Conservation (phyloP, 2,329 filamentous ascomycete species). For the Colletotrichum sp. region DNA sequence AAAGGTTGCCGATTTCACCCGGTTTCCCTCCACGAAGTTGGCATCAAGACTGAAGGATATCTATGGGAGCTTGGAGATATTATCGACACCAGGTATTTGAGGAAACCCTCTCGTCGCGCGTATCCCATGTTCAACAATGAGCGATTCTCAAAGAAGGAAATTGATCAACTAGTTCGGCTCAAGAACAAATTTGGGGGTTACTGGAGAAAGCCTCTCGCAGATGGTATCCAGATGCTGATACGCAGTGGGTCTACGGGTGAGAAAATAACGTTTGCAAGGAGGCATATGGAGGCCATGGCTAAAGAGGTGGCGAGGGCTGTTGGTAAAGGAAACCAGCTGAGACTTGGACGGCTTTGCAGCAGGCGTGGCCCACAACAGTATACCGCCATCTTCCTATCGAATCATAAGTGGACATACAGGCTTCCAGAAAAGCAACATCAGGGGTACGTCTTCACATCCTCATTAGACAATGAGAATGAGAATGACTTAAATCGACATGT, state of each 20-base stretch:
- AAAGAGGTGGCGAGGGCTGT: background rate
- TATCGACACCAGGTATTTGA: fast-evolving
- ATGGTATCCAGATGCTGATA: fast-evolving
- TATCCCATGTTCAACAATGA: background rate
- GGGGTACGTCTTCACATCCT: background rate
- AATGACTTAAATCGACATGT: background rate
- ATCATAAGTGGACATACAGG: fast-evolving
- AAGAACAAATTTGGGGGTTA: fast-evolving
- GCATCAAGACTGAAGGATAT: background rate
- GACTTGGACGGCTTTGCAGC: background rate
- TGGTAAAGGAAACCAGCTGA: background rate
- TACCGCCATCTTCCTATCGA: background rate
- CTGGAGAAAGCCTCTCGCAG: background rate
- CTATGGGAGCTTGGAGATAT: background rate
- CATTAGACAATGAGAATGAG: background rate
- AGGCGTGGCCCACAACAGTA: fast-evolving
- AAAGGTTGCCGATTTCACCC: background rate
- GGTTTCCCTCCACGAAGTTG: background rate
- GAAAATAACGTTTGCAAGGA: background rate
- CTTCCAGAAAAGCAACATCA: fast-evolving
- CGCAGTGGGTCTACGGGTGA: fast-evolving
- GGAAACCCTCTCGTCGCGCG: fast-evolving
- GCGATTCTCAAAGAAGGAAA: background rate
- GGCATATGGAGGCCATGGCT: background rate
- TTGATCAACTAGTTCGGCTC: background rate